Conservation (phyloP, 768 basidiomycete genomes). For the Lactarius deliciosus region DNA sequence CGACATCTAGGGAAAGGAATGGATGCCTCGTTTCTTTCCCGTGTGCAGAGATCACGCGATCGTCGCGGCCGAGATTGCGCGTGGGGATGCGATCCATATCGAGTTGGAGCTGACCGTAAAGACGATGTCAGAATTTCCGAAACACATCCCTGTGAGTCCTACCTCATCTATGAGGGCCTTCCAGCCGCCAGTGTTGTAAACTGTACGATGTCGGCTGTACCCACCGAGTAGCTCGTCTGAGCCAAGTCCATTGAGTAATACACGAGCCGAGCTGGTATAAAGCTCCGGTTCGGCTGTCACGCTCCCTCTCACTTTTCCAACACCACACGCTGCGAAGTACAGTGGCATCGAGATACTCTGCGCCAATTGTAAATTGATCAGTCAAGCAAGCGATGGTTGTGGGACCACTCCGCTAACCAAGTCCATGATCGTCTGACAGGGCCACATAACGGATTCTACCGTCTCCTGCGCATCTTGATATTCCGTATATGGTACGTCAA, state of each 20-base stretch:
- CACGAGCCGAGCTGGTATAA: conserved; percentile 75
- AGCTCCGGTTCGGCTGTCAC: conserved; percentile 40
- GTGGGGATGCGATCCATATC: conserved; percentile 85
- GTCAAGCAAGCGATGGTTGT: not conserved
- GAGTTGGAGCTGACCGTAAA: conserved; percentile 69
- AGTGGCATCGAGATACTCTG: conserved; percentile 91
- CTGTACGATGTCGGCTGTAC: conserved; percentile 84
- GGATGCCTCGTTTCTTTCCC: conserved; percentile 93
- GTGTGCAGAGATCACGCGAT: conserved; percentile 87
- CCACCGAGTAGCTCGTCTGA: conserved; percentile 96
- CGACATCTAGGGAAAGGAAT: conserved; percentile 78
- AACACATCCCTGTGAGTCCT: conserved; percentile 10
- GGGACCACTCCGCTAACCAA: conserved; percentile 52
- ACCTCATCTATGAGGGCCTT: conserved; percentile 79
- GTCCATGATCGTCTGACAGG: conserved; percentile 86
- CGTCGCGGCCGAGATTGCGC: conserved; percentile 92
- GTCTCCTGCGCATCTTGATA: conserved; percentile 52
- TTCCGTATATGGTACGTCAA: conserved; percentile 85
- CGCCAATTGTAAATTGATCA: not conserved
- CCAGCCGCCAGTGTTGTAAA: conserved; percentile 70
- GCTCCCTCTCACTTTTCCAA: conserved; percentile 53
- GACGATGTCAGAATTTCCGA: not conserved
- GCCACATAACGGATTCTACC: conserved; percentile 75
- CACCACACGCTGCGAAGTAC: conserved; percentile 87
- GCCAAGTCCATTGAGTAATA: conserved; percentile 87